Evolutionary conservation across 1,139 yeast genomes (phyloP).

Genomic region (Hyphopichia khmerensis): DNA sequence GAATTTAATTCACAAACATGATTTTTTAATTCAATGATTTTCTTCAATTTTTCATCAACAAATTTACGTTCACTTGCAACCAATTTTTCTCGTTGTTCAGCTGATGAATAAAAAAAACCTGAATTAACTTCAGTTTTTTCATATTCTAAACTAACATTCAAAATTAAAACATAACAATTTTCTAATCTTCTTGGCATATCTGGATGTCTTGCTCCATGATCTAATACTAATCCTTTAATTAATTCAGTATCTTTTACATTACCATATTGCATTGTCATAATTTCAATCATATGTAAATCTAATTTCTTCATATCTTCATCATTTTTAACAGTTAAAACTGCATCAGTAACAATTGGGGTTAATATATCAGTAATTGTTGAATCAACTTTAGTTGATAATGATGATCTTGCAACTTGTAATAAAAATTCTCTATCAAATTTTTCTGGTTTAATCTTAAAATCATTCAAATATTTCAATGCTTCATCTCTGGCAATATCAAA

Average conservation of each 20-base stretch:
- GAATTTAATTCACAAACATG: slow-evolving; percentile 81
- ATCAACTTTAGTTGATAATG: slow-evolving; percentile 83
- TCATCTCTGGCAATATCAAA: slow-evolving; percentile 86
- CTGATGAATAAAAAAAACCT: slow-evolving; percentile 90
- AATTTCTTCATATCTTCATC: slow-evolving; percentile 50
- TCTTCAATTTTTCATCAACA: slow-evolving; percentile 89
- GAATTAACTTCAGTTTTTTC: slow-evolving; percentile 98
- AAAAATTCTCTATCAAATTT: slow-evolving; percentile 79
- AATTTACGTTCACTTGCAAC: slow-evolving; percentile 93
- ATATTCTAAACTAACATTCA: slow-evolving; percentile 93
- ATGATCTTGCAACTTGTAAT: slow-evolving; percentile 87
- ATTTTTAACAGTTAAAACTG: slow-evolving; percentile 75
- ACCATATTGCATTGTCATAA: slow-evolving; percentile 97
- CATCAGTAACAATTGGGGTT: slow-evolving; percentile 95
- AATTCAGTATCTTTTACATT: slow-evolving; percentile 81
- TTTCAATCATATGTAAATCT: slow-evolving; percentile 96
- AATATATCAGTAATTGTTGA: slow-evolving; percentile 73
- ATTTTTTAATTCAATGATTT: slow-evolving; percentile 89
- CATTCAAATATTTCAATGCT: slow-evolving; percentile 65
- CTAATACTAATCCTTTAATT: slow-evolving; percentile 87
- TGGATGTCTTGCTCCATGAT: slow-evolving; percentile 99
- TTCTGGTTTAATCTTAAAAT: slow-evolving; percentile 49
- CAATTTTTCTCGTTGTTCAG: slow-evolving; percentile 94
- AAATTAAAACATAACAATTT: slow-evolving; percentile 80
- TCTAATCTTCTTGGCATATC: slow-evolving; percentile 92